Evolutionary conservation across 345 rosid genomes (phyloP).

Genomic region (Abelmoschus esculentus): DNA sequence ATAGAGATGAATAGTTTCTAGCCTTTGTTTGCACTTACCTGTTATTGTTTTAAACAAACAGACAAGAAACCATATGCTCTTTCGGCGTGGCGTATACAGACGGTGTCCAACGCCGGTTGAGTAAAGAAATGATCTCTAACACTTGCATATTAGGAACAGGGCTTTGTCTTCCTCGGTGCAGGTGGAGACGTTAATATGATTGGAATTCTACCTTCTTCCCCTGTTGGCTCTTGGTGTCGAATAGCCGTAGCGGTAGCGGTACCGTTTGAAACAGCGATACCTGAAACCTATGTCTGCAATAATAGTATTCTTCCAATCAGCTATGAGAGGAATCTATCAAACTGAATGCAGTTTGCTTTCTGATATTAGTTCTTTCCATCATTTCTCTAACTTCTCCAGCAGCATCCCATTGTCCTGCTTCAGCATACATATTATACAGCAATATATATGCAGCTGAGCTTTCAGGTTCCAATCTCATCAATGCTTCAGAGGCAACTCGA

Average conservation of each 20-base stretch:
- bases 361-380: constrained; percentile 14
- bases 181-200: not conserved
- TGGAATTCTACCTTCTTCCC: not conserved
- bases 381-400: constrained; percentile 12
- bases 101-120: not conserved
- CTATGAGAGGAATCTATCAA: constrained; percentile 8
- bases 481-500: constrained; percentile 17
- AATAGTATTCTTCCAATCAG: not conserved
- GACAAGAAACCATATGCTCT: not conserved
- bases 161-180: not conserved
- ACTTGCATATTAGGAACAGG: not conserved
- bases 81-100: not conserved
- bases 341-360: constrained; percentile 8
- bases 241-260: not conserved
- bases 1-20: not conserved
- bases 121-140: not conserved
- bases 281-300: no score
- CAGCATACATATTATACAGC: constrained; percentile 15
- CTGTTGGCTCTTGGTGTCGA: not conserved
- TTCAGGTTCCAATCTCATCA: constrained; percentile 14
- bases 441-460: constrained; percentile 12
- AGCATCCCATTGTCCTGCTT: constrained; percentile 8
- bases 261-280: no score
- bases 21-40: not conserved
- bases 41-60: not conserved